Percentiles rank a stretch among this genome's conserved stretches.
These are phyloP conservation scores for Cyberlindnera maclurae DNA, from an alignment of 805 yeast species.

Conservation along the genomic window DNA sequence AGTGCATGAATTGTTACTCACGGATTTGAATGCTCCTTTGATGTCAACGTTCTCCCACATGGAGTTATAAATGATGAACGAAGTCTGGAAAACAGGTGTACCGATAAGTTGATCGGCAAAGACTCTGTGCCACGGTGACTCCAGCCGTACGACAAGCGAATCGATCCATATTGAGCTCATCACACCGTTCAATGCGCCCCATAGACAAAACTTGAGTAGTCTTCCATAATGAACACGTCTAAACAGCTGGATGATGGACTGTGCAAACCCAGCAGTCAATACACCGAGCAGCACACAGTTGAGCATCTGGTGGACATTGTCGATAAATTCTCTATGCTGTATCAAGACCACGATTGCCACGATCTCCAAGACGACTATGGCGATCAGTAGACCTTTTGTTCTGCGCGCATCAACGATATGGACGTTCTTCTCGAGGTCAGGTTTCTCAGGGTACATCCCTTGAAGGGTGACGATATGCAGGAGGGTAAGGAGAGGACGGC, in stretches of 20 bases:
- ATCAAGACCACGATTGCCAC: slow-evolving; percentile 9
- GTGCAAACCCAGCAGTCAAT: slow-evolving; percentile 20
- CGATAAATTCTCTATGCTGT: slow-evolving; percentile 18
- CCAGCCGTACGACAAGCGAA: slow-evolving; percentile 31
- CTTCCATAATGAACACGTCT: slow-evolving; percentile 15
- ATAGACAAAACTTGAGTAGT: slow-evolving; percentile 40
- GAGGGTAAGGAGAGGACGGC: too few species aligned
- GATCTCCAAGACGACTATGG: slow-evolving; percentile 7
- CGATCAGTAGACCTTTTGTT: slow-evolving; percentile 8
- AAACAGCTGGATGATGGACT: slow-evolving; percentile 18
- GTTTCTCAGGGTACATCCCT: too few species aligned
- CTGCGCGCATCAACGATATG: slow-evolving; percentile 1
- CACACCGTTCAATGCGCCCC: slow-evolving; percentile 58
- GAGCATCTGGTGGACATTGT: slow-evolving; percentile 17
- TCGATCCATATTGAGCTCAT: slow-evolving; percentile 52
- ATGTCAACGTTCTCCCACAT: slow-evolving; percentile 47
- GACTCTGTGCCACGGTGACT: slow-evolving; percentile 33
- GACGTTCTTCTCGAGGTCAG: slow-evolving; percentile 18
- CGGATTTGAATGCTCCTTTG: slow-evolving; percentile 25
- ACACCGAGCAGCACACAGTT: slow-evolving; percentile 21
- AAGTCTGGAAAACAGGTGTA: slow-evolving; percentile 44
- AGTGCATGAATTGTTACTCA: not conserved
- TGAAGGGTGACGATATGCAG: too few species aligned
- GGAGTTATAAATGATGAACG: slow-evolving; percentile 40
- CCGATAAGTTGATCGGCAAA: slow-evolving; percentile 50